These are phyloP conservation scores for Fusarium humuli DNA, from an alignment of 2,329 filamentous ascomycete genomes.

Conservation along the genomic window DNA sequence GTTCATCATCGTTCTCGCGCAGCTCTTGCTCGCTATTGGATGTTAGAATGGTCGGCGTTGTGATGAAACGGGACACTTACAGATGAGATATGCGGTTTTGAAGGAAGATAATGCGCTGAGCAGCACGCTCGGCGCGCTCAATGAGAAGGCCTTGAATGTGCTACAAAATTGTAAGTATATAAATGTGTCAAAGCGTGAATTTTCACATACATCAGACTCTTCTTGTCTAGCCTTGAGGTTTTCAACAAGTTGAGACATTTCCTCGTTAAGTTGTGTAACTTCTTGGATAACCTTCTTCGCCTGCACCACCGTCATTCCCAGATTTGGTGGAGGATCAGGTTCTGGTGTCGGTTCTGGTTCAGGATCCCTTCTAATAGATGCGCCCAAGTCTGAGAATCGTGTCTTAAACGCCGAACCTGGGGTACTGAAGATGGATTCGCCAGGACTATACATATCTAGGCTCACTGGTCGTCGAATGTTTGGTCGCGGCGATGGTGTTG, in stretches of 20 bases:
- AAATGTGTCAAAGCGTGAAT: conserved; percentile 11
- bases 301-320: conserved; percentile 51
- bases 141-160: conserved; percentile 73
- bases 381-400: conserved; percentile 55
- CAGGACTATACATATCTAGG: conserved; percentile 45
- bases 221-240: conserved; percentile 67
- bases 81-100: conserved; percentile 69
- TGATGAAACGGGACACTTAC: conserved; percentile 52
- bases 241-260: conserved; percentile 62
- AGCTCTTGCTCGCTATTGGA: conserved; percentile 64
- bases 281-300: conserved; percentile 55
- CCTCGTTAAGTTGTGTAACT: conserved; percentile 58
- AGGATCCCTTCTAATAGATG: conserved; percentile 49
- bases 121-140: conserved; percentile 67
- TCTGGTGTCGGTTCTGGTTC: conserved; percentile 46
- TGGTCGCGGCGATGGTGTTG: conserved; percentile 34
- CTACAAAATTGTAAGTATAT: conserved; percentile 51
- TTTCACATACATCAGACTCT: conserved; percentile 65
- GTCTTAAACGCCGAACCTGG: conserved; percentile 54
- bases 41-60: conserved; percentile 11
- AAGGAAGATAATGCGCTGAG: conserved; percentile 69
- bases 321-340: conserved; percentile 45
- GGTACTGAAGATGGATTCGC: conserved; percentile 51
- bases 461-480: conserved; percentile 38
- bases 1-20: conserved; percentile 68